Evolutionary conservation across 805 yeast genomes (phyloP), one percentile per base, ranked within the genome.

Genomic region (Yarrowia phangngaensis): DNA sequence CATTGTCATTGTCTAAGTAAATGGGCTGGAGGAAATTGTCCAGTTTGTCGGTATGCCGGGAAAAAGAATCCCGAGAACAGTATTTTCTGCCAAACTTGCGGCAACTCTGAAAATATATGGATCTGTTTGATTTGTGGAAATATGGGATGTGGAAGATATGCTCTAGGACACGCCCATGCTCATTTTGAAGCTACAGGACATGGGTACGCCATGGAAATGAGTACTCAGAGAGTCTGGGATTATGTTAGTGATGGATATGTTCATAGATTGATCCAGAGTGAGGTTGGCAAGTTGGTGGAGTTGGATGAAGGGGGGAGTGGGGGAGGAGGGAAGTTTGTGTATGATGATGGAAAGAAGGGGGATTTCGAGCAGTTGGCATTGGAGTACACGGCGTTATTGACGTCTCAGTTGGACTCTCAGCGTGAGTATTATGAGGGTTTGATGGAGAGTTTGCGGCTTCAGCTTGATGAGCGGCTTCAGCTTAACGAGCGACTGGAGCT

Each of bases 11-110:
- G 96, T 61, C 69, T 88, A 43, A 79, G 86, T 35, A 84, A 82
- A 63, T 88, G 96, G 96, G 77, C 76, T 51, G 95, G 87, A 60
- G 92, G 86, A 52, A 77, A 84, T 20, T 88, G 97, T 61, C 96
- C 96, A 0, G 89, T 88, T 2, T 88, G 96, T 60, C 69, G 97
- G 30, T 85, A 85, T 58, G 79, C 95, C 1, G 52, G 54, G 29
- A 53, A 38, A 23, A 32, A 35, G 35, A n/a, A 17, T n/a, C 31
- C 23, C 36, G 53, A 28, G 38, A 17, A 35, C 29, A 17, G 32
- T 16, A 8, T 13, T 11, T 40, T 22, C 2, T 62, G 26, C 84
- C 95, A 61, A 60, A 70, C 70, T 3, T 88, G 97, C 65, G 70
- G 72, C 1, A 70, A 75, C 0, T 61, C 69, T 2, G 73, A 76